These are phyloP conservation scores for Nemania bipapillata DNA, from an alignment of 2,329 filamentous ascomycete species.

Conservation along the genomic window DNA sequence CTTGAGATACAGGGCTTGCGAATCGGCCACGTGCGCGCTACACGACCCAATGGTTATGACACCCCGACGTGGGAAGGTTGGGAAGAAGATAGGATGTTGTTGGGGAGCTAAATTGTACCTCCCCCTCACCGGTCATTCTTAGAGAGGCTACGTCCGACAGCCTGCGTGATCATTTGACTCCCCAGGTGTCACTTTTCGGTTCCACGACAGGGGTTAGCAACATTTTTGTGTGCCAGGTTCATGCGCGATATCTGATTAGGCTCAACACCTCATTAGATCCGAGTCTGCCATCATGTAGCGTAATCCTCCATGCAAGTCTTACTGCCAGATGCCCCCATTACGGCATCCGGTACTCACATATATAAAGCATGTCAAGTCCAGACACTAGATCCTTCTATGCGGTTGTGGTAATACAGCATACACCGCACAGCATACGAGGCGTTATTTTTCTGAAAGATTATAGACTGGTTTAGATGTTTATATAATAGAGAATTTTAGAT, in stretches of 20 bases:
- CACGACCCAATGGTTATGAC: constrained; percentile 66
- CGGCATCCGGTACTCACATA: constrained; percentile 4
- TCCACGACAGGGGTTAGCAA: constrained; percentile 31
- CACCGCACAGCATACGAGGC: constrained; percentile 20
- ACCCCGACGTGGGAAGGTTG: constrained; percentile 66
- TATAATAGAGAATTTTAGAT: neutral
- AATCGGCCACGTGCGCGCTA: constrained; percentile 58
- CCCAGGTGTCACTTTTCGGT: constrained; percentile 18
- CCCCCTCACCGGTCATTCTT: constrained; percentile 24
- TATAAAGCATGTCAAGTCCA: constrained; percentile 2
- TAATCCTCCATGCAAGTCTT: constrained; percentile 19
- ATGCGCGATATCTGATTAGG: neutral
- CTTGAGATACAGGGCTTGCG: constrained; percentile 58
- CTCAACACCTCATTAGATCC: constrained; percentile 6
- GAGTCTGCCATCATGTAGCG: constrained; percentile 2
- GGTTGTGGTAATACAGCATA: constrained; percentile 19
- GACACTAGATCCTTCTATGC: constrained; percentile 11
- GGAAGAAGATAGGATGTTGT: constrained; percentile 54
- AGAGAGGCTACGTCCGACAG: constrained; percentile 17
- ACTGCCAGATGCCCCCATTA: constrained; percentile 5
- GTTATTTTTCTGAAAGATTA: constrained; percentile 3
- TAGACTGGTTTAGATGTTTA: constrained; percentile 2
- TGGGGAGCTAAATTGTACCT: constrained; percentile 26
- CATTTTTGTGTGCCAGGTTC: constrained; percentile 15
- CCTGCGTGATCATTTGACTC: constrained; percentile 22